Evolutionary conservation across 1,284 basidiomycete species (phyloP).

Genomic region (Boletus semigastroideus): DNA sequence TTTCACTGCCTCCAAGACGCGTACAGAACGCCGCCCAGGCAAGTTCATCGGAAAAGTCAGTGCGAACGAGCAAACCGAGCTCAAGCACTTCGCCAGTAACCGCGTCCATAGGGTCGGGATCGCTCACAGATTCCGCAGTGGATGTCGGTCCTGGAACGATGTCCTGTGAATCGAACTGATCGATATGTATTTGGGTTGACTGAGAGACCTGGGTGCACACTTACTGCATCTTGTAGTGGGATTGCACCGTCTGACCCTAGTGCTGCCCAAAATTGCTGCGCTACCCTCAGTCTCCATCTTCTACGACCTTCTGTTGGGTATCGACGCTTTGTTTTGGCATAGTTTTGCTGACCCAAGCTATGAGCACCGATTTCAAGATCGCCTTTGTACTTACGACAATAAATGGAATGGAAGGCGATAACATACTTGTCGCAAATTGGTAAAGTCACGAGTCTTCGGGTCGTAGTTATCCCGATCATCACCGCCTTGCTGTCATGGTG

Average conservation of each 20-base stretch:
- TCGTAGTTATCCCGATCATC: not conserved
- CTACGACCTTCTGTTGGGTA: slow-evolving; percentile 43
- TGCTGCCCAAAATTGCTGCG: slow-evolving; percentile 40
- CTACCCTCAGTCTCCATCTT: slow-evolving; percentile 37
- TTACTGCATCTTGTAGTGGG: slow-evolving; percentile 19
- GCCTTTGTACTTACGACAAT: slow-evolving; percentile 19
- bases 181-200: not conserved
- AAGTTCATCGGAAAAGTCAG: slow-evolving; percentile 63
- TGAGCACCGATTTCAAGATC: slow-evolving; percentile 5
- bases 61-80: slow-evolving; percentile 61
- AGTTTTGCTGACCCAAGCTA: slow-evolving; percentile 32
- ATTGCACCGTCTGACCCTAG: slow-evolving; percentile 15
- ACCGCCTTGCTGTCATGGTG: not conserved
- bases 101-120: slow-evolving; percentile 49
- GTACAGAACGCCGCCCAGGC: slow-evolving; percentile 59
- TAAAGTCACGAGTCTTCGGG: not conserved
- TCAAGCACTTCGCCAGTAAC: slow-evolving; percentile 34
- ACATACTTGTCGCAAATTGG: slow-evolving; percentile 9
- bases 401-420: slow-evolving; percentile 17
- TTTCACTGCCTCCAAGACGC: slow-evolving; percentile 52
- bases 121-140: slow-evolving; percentile 37
- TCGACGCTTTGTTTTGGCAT: slow-evolving; percentile 34
- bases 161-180: slow-evolving; percentile 16
- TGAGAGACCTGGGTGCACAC: not conserved
- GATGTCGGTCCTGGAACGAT: slow-evolving; percentile 26